Evolutionary conservation across 106 monocot genomes (phyloP).

Genomic region (Acorus gramineus): DNA sequence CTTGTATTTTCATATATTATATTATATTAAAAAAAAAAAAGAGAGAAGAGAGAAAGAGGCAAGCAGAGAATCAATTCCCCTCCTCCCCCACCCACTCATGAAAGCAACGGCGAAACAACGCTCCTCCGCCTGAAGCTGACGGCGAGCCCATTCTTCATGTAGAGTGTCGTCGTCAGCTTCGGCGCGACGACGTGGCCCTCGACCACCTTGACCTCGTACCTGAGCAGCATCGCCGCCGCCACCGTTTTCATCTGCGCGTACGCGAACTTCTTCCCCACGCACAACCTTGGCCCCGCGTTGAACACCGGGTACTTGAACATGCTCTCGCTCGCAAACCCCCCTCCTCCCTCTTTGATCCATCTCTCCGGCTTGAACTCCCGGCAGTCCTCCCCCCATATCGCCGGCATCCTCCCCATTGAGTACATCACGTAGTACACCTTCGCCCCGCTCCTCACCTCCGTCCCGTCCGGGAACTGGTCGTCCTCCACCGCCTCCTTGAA

Average conservation of each 20-base stretch:
- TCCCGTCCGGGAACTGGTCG: slow-evolving; percentile 72
- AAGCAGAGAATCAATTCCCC: too few relatives aligned
- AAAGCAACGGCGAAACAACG: too few relatives aligned
- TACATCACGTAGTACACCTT: slow-evolving; percentile 77
- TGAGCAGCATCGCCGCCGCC: slow-evolving; percentile 50
- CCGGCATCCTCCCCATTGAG: slow-evolving; percentile 62
- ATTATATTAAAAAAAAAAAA: too few relatives aligned
- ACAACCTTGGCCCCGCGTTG: slow-evolving; percentile 85
- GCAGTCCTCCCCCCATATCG: slow-evolving; percentile 90
- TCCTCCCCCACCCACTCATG: too few relatives aligned
- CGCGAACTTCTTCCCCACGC: slow-evolving; percentile 93
- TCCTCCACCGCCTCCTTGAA: slow-evolving; percentile 70
- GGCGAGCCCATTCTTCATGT: slow-evolving; percentile 69
- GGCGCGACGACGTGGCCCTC: slow-evolving; percentile 55
- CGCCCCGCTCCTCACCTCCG: slow-evolving; percentile 32
- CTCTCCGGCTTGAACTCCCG: slow-evolving; percentile 72
- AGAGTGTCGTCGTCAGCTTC: slow-evolving; percentile 71
- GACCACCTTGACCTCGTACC: slow-evolving; percentile 47
- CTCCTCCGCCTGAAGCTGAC: slow-evolving; percentile 44
- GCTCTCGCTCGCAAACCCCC: slow-evolving; percentile 42
- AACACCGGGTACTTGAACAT: slow-evolving; percentile 81
- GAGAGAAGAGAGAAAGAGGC: too few relatives aligned
- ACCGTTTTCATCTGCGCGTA: slow-evolving; percentile 97
- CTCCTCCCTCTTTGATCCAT: slow-evolving; percentile 39
- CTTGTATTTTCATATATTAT: too few relatives aligned